Percentiles rank a stretch among this genome's conserved stretches.
These are phyloP conservation scores for Rhizopus sp. DNA, from an alignment of 371 early-diverging fungal genomes.

Conservation along the genomic window DNA sequence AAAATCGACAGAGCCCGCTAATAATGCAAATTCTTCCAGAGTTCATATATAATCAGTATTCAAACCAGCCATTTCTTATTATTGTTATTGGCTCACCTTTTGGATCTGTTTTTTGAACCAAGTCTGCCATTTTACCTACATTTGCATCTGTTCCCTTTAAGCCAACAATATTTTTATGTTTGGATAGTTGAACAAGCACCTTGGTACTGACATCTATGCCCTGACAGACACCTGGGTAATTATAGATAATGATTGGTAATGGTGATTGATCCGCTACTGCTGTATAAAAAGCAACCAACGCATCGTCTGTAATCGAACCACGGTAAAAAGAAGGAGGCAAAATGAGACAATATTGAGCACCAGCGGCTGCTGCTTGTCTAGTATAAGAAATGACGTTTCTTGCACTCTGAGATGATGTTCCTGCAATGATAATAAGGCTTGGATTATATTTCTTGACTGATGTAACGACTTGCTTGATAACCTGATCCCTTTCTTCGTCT, in stretches of 20 bases:
- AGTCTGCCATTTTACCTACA: slow-evolving; percentile 49
- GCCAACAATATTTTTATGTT: slow-evolving; percentile 47
- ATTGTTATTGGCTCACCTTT: slow-evolving; percentile 17
- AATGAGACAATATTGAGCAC: slow-evolving; percentile 39
- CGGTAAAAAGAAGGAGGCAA: slow-evolving; percentile 50
- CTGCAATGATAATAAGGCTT: slow-evolving; percentile 37
- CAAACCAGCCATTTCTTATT: background rate
- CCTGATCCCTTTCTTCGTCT: slow-evolving; percentile 35
- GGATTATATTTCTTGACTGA: slow-evolving; percentile 36
- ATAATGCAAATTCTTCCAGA: slow-evolving; percentile 32
- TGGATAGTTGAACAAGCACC: slow-evolving; percentile 31
- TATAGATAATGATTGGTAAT: slow-evolving; percentile 48
- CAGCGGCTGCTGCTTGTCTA: slow-evolving; percentile 37
- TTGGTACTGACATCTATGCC: slow-evolving; percentile 41
- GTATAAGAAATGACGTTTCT: slow-evolving; percentile 34
- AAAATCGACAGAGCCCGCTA: slow-evolving; percentile 52
- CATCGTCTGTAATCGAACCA: slow-evolving; percentile 30
- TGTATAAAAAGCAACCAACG: slow-evolving; percentile 33
- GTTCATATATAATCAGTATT: too few relatives aligned
- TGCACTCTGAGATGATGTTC: slow-evolving; percentile 42
- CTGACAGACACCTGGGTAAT: slow-evolving; percentile 53
- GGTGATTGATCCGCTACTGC: slow-evolving; percentile 46
- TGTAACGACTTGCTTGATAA: slow-evolving; percentile 30
- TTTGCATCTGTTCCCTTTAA: slow-evolving; percentile 54
- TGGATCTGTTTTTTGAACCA: slow-evolving; percentile 27